A percentile compares a stretch with the other conserved stretches of the same genome.
Evolutionary conservation across 2,329 filamentous ascomycete genomes (phyloP).

Genomic region (Chaetomiaceae sp.): DNA sequence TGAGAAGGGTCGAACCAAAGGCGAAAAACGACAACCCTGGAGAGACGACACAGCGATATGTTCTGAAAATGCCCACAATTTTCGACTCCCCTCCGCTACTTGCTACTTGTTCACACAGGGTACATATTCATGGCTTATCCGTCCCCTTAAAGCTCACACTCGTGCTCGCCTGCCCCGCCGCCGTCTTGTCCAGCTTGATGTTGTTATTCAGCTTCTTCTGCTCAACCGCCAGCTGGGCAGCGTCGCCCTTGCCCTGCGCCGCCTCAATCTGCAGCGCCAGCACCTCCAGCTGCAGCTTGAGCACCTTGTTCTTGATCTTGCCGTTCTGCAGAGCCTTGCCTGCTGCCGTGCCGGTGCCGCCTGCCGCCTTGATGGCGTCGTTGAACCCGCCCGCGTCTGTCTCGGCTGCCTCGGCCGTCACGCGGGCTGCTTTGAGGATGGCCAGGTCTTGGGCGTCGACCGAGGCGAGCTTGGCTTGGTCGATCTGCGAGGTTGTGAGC

Average conservation of each 20-base stretch:
- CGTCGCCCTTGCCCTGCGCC: constrained; percentile 41
- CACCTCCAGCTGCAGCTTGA: constrained; percentile 50
- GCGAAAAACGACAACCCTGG: too few relatives aligned
- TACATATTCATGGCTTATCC: constrained; percentile 9
- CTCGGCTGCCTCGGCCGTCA: constrained; percentile 50
- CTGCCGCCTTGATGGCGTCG: constrained; percentile 43
- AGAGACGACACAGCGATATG: too few relatives aligned
- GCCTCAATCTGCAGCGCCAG: constrained; percentile 45
- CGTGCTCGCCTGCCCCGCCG: constrained; percentile 32
- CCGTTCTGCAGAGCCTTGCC: constrained; percentile 43
- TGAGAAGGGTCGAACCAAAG: too few relatives aligned
- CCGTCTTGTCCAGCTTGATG: constrained; percentile 34
- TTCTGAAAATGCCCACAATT: too few relatives aligned
- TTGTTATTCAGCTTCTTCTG: constrained; percentile 49
- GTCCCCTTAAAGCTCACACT: constrained; percentile 32
- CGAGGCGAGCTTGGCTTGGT: constrained; percentile 30
- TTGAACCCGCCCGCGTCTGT: constrained; percentile 46
- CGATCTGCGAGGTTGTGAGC: constrained; percentile 30
- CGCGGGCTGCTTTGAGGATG: constrained; percentile 44
- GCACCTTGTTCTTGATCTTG: constrained; percentile 57
- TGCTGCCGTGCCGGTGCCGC: constrained; percentile 31
- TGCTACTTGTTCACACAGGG: neutral
- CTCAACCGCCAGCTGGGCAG: constrained; percentile 40
- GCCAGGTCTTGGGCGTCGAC: constrained; percentile 43
- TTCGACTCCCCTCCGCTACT: too few relatives aligned